Conservation (phyloP, 495 filamentous ascomycete genomes). For the Penicillium manginii region DNA sequence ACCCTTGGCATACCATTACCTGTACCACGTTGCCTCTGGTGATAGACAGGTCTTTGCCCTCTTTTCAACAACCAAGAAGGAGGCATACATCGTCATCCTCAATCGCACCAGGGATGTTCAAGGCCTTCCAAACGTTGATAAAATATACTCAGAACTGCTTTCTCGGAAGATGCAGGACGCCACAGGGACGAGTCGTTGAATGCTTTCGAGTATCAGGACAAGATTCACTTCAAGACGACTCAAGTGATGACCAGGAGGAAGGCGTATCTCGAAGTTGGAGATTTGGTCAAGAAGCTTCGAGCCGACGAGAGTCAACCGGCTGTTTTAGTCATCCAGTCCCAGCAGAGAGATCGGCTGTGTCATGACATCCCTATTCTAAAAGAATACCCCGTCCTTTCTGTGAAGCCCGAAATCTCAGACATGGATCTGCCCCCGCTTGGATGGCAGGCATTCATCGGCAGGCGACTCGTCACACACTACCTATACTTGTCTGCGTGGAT, state of each 20-base stretch:
- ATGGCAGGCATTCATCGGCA: slow-evolving; percentile 90
- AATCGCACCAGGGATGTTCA: slow-evolving; percentile 78
- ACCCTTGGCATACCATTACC: slow-evolving; percentile 77
- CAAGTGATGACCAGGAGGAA: slow-evolving; percentile 90
- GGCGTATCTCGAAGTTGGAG: slow-evolving; percentile 81
- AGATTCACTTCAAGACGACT: slow-evolving; percentile 79
- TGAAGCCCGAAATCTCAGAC: slow-evolving; percentile 81
- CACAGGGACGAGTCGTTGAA: slow-evolving; percentile 69
- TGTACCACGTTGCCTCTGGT: slow-evolving; percentile 89
- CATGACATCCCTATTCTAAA: slow-evolving; percentile 84
- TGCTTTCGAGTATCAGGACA: slow-evolving; percentile 85
- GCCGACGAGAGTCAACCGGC: slow-evolving; percentile 80
- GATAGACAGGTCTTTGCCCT: slow-evolving; percentile 92
- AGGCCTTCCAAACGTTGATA: slow-evolving; percentile 86
- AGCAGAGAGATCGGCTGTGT: slow-evolving; percentile 75
- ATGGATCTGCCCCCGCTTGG: slow-evolving; percentile 87
- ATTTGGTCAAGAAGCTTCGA: slow-evolving; percentile 82
- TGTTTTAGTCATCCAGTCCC: slow-evolving; percentile 88
- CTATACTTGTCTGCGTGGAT: slow-evolving; percentile 91
- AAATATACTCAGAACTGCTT: slow-evolving; percentile 82
- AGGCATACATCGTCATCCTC: slow-evolving; percentile 84
- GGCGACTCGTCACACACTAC: slow-evolving; percentile 85
- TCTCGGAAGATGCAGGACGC: slow-evolving; percentile 66
- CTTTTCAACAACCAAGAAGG: slow-evolving; percentile 80
- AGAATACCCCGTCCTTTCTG: slow-evolving; percentile 80